These are phyloP conservation scores for Leccinum incarnatum DNA, from an alignment of 768 basidiomycete species.

Conservation along the genomic window DNA sequence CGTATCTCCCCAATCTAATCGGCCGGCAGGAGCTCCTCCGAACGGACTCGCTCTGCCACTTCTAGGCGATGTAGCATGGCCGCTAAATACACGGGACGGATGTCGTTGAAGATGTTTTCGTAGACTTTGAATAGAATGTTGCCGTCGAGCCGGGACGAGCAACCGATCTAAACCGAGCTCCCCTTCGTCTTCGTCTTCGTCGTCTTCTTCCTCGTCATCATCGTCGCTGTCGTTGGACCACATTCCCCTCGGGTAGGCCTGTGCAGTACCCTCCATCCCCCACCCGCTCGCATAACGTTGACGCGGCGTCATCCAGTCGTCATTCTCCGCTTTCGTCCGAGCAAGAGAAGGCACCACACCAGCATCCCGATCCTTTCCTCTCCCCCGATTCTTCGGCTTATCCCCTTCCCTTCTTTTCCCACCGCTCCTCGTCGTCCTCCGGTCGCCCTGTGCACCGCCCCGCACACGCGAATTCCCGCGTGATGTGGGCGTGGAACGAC, in stretches of 20 bases:
- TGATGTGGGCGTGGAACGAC: constrained; percentile 68
- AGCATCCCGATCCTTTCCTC: constrained; percentile 31
- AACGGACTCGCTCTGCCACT: constrained; percentile 21
- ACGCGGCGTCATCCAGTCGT: constrained; percentile 43
- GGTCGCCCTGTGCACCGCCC: constrained; percentile 23
- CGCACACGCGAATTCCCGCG: constrained; percentile 49
- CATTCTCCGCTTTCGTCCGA: constrained; percentile 58
- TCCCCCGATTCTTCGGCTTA: constrained; percentile 19
- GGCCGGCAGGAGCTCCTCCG: constrained; percentile 1
- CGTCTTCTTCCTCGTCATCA: constrained; percentile 35
- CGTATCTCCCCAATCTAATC: constrained; percentile 17
- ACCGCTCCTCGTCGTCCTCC: constrained; percentile 8
- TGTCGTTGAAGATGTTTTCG: constrained; percentile 53
- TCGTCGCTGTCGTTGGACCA: constrained; percentile 30
- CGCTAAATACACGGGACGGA: constrained; percentile 5
- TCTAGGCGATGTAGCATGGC: constrained; percentile 17
- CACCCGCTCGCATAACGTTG: constrained; percentile 35
- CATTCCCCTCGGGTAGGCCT: constrained; percentile 10
- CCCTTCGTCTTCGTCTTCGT: constrained; percentile 44
- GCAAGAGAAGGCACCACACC: constrained; percentile 58
- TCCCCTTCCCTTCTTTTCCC: constrained; percentile 26
- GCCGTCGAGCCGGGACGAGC: constrained; percentile 67
- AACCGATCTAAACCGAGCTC: constrained; percentile 67
- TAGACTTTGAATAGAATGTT: constrained; percentile 71
- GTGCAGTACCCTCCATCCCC: constrained; percentile 25